These are phyloP conservation scores for Cercophora scortea DNA, from an alignment of 495 filamentous ascomycete species.

Conservation along the genomic window DNA sequence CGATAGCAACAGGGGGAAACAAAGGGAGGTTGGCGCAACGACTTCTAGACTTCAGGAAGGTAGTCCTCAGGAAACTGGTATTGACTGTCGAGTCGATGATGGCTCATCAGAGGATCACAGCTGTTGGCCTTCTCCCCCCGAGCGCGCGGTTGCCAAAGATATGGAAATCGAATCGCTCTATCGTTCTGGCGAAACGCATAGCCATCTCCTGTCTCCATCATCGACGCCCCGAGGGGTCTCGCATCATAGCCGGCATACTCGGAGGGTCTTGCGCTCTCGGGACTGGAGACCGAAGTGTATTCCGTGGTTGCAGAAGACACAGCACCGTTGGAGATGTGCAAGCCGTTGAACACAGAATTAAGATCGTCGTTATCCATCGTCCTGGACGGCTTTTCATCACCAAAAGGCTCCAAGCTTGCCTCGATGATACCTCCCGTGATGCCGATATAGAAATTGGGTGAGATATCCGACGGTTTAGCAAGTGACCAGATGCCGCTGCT, in stretches of 20 bases:
- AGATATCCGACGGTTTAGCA: constrained; percentile 29
- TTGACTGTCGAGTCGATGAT: constrained; percentile 14
- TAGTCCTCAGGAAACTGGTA: constrained; percentile 6
- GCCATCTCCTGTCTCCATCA: constrained; percentile 26
- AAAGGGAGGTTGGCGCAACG: too few species aligned
- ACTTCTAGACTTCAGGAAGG: neutral
- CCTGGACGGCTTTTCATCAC: neutral
- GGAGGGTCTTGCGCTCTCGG: neutral
- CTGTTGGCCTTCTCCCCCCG: neutral
- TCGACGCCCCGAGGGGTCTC: constrained; percentile 1
- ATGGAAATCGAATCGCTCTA: constrained; percentile 13
- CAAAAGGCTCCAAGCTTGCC: constrained; percentile 16
- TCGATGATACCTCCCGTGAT: constrained; percentile 33
- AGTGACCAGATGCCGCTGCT: constrained; percentile 31
- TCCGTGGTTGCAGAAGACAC: too few species aligned
- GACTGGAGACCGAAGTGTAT: too few species aligned
- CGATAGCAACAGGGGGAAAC: neutral
- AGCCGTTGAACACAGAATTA: constrained; percentile 18
- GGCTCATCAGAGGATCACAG: neutral
- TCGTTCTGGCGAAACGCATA: constrained; percentile 12
- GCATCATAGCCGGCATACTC: constrained; percentile 6
- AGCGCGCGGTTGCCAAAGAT: constrained; percentile 3
- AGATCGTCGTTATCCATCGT: constrained; percentile 7
- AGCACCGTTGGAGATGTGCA: neutral
- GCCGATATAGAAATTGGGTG: constrained; percentile 35